Evolutionary conservation across 2,329 filamentous ascomycete genomes (phyloP).

Genomic region (Teratosphaeriaceae sp.): DNA sequence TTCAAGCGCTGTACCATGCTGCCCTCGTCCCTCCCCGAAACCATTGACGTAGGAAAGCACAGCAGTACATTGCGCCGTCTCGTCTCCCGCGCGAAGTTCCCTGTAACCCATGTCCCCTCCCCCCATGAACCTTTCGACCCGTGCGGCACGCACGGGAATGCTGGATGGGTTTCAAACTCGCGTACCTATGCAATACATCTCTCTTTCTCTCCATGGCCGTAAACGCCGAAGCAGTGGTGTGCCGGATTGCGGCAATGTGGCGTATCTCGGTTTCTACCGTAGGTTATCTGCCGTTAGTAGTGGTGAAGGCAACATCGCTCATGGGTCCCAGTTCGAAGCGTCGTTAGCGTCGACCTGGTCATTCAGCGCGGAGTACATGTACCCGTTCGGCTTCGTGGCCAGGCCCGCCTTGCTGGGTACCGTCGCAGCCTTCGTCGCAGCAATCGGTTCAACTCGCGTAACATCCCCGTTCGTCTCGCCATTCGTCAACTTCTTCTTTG

Average conservation of each 20-base stretch:
- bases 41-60: too few relatives aligned
- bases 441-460: slow-evolving; percentile 5
- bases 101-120: background rate
- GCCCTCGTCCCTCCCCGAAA: too few relatives aligned
- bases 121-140: too few relatives aligned
- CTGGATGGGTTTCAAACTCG: background rate
- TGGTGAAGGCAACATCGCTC: too few relatives aligned
- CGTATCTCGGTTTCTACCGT: too few relatives aligned
- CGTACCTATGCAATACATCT: background rate
- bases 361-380: slow-evolving; percentile 18
- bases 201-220: too few relatives aligned
- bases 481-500: slow-evolving; percentile 34
- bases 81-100: background rate
- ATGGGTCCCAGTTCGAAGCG: slow-evolving; percentile 21
- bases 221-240: too few relatives aligned
- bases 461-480: slow-evolving; percentile 8
- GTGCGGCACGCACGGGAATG: background rate
- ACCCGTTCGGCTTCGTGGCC: slow-evolving; percentile 17
- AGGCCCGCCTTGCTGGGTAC: slow-evolving; percentile 12
- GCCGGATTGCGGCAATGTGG: too few relatives aligned
- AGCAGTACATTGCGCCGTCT: too few relatives aligned
- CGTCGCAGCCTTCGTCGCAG: slow-evolving; percentile 5
- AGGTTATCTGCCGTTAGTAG: too few relatives aligned
- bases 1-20: too few relatives aligned
- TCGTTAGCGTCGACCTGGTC: slow-evolving; percentile 18